A percentile compares a stretch with the other conserved stretches of the same genome.
Evolutionary conservation across 2,329 filamentous ascomycete species (phyloP).

Genomic region (Hypoxylon sp.): DNA sequence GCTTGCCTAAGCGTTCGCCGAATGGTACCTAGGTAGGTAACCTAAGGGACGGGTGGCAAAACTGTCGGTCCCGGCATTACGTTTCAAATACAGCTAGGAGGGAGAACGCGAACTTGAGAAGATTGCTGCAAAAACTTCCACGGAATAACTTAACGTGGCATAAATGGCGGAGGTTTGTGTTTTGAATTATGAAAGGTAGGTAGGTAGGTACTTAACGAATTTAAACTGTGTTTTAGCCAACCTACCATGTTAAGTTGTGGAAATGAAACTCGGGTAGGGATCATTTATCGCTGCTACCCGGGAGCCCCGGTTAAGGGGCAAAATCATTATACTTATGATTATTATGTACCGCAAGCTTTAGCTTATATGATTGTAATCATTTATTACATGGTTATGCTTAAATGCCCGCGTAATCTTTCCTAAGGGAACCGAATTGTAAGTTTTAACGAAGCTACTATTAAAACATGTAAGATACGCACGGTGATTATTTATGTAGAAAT

Average conservation of each 20-base stretch:
- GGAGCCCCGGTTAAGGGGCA: conserved; percentile 26
- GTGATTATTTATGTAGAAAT: not conserved
- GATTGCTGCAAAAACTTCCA: not conserved
- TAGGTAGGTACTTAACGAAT: not conserved
- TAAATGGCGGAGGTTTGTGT: not conserved
- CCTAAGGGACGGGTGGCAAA: conserved; percentile 5
- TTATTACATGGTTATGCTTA: not conserved
- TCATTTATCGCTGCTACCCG: conserved; percentile 23
- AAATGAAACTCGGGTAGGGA: not conserved
- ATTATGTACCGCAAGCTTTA: not conserved
- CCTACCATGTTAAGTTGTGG: not conserved
- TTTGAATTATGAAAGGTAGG: not conserved
- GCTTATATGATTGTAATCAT: not conserved
- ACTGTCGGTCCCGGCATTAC: not conserved
- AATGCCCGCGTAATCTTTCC: not conserved
- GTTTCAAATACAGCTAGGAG: not conserved
- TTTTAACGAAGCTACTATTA: conserved; percentile 1
- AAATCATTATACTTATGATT: not conserved
- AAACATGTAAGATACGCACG: not conserved
- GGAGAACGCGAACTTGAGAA: not conserved
- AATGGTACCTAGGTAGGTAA: not conserved
- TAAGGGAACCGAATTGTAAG: not conserved
- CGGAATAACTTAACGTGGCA: not conserved
- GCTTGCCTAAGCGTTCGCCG: conserved; percentile 5
- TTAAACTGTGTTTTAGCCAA: not conserved